Base-by-base conservation (phyloP, 495 filamentous ascomycete genomes). In the Hypoxylon intermedium region DNA sequence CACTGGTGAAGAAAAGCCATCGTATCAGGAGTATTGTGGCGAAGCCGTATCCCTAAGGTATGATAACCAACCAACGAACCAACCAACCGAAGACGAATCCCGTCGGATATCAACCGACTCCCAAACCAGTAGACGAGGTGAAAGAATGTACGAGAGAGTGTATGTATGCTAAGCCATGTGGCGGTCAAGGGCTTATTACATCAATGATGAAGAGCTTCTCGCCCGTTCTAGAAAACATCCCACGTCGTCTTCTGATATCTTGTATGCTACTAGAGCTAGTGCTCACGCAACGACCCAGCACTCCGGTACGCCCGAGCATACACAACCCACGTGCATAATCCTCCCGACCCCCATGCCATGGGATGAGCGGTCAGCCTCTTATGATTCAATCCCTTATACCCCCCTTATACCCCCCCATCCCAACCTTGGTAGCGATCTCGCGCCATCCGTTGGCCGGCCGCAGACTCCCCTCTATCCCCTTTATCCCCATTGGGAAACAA, bases 311-410 rank as follows among this genome's bases (percentile, higher is more conserved):
- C 30, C 60, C 60, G 60, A 64, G 34, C n/a, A 19, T 38, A 41
- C 52, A 31, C 60, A 63, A 64, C 54, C 53, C 60, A 64, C 60
- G 54, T 64, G 60, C 50, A 55, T 44, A 13, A 23, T 19, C 36
- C 5, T 4, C 48, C 15, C 36, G 2, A 21, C 48, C 37, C 37
- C 44, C 3, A 34, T 34, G 9, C 15, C 18, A 34, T 7, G 24
- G 44, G 54, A 58, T 54, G 53, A 54, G 53, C 49, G 54, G 53
- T 54, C 60, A 54, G 42, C 33, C 9, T 20, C 20, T 16, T 38
- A 15, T 30, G 0, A 34, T 7, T 7, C 13, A n/a, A 0, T n/a
- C 15, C 16, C 30, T 18, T 55, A 47, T 33, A 2, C 3, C 3
- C 15, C 37, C 34, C 9, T 34, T 19, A 24, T 16, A 52, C 26